Evolutionary conservation across 495 filamentous ascomycete genomes (phyloP).

Genomic region (Xylaria cubensis): DNA sequence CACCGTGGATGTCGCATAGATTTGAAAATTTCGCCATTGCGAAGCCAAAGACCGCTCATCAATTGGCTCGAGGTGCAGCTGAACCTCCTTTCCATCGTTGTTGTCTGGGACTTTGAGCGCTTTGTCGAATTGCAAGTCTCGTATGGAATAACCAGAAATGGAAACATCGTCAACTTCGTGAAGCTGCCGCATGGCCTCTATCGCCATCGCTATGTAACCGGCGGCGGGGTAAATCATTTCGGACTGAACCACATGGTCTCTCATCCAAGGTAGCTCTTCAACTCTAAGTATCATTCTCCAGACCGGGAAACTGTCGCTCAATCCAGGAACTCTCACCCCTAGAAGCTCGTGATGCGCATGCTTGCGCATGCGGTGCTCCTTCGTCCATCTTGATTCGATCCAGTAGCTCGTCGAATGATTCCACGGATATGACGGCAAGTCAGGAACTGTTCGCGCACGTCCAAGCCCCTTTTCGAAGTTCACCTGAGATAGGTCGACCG

Average conservation of each 20-base stretch:
- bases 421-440: slow-evolving; percentile 50
- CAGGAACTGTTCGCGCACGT: neutral
- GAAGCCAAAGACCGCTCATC: no score
- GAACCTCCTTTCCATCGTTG: no score
- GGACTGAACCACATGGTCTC: slow-evolving; percentile 47
- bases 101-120: slow-evolving; percentile 46
- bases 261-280: slow-evolving; percentile 53
- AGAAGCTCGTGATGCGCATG: slow-evolving; percentile 52
- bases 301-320: slow-evolving; percentile 43
- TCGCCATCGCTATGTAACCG: slow-evolving; percentile 52
- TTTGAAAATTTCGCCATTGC: no score
- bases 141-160: slow-evolving; percentile 35
- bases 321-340: slow-evolving; percentile 41
- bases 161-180: slow-evolving; percentile 22
- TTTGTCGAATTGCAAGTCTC: slow-evolving; percentile 40
- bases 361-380: slow-evolving; percentile 47
- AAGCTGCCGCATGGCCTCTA: slow-evolving; percentile 52
- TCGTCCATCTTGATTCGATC: slow-evolving; percentile 47
- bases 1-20: no score
- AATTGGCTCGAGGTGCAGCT: no score
- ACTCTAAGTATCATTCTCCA: slow-evolving; percentile 51
- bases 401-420: slow-evolving; percentile 47
- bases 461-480: no score
- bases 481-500: no score
- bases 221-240: slow-evolving; percentile 54